phyloP scores from a whole-genome alignment of 164 flowering plant species.

The Stephania cephalantha region DNA sequence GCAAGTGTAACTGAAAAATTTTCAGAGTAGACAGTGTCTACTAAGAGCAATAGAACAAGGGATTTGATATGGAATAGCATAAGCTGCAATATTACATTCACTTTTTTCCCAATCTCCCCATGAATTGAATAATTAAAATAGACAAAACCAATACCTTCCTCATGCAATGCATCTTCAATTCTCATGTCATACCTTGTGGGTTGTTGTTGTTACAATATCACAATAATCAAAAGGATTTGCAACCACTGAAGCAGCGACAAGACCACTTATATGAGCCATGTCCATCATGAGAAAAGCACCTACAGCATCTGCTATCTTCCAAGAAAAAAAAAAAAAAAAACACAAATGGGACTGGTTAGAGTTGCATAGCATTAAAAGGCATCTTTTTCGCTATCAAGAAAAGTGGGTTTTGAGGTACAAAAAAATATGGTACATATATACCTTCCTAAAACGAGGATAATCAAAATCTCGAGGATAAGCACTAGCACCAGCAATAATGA shows the following conservation, averaged over 20 bases:
- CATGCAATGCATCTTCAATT: background rate
- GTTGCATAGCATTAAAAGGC: background rate
- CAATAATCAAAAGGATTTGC: slow-evolving; percentile 87
- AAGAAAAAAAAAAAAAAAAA: background rate
- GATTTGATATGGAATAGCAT: background rate
- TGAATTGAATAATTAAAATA: background rate
- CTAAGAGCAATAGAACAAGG: background rate
- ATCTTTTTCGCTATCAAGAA: background rate
- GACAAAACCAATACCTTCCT: background rate
- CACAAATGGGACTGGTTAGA: slow-evolving; percentile 12
- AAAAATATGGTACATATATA: slow-evolving; percentile 18
- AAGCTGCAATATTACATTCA: background rate
- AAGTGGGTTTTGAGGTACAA: background rate
- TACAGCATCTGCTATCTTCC: slow-evolving; percentile 81
- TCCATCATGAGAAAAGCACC: slow-evolving; percentile 99
- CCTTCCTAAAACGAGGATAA: slow-evolving; percentile 92
- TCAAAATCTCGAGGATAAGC: slow-evolving; percentile 97
- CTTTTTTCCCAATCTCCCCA: background rate
- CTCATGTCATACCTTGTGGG: slow-evolving; percentile 71
- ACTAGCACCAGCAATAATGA: slow-evolving; percentile 95
- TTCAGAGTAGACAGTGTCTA: background rate
- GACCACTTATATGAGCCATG: slow-evolving; percentile 97
- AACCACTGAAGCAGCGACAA: slow-evolving; percentile 91
- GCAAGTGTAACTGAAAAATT: background rate
- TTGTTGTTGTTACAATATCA: slow-evolving; percentile 93